Evolutionary conservation across 2,329 filamentous ascomycete genomes (phyloP).

Genomic region (Fusarium nodosum): DNA sequence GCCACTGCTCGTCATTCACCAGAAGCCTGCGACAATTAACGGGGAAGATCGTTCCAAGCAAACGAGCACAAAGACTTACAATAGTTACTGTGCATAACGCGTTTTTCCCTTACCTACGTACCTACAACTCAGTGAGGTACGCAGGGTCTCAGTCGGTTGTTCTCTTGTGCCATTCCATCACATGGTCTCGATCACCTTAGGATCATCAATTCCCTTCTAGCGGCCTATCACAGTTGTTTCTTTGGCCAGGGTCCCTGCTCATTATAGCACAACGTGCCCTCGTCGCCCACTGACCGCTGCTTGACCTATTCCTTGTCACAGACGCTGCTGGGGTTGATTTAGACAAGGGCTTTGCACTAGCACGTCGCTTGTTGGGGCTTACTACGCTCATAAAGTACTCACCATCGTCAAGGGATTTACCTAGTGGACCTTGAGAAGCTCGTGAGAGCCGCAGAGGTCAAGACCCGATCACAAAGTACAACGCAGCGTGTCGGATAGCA

Average conservation of each 20-base stretch:
- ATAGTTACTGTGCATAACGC: conserved; percentile 7
- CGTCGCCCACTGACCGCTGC: conserved; percentile 49
- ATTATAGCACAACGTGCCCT: conserved; percentile 39
- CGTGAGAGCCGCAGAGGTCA: conserved; percentile 31
- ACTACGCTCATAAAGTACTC: conserved; percentile 10
- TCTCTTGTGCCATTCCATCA: conserved; percentile 41
- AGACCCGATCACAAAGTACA: conserved; percentile 33
- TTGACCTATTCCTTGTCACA: conserved; percentile 46
- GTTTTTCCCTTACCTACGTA: background rate
- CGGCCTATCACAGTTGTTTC: conserved; percentile 31
- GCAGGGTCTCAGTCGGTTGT: conserved; percentile 37
- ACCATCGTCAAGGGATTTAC: conserved; percentile 26
- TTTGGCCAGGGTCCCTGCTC: conserved; percentile 36
- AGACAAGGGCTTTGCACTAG: conserved; percentile 46
- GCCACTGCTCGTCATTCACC: conserved; percentile 9
- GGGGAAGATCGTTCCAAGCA: conserved; percentile 13
- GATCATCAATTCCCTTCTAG: conserved; percentile 29
- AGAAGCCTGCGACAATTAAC: conserved; percentile 8
- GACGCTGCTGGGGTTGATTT: conserved; percentile 46
- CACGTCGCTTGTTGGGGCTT: conserved; percentile 41
- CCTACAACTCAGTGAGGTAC: conserved; percentile 17
- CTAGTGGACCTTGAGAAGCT: conserved; percentile 35
- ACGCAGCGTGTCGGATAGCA: conserved; percentile 16
- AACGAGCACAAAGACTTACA: conserved; percentile 8
- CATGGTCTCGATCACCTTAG: conserved; percentile 42